Conservation (phyloP, 2,329 filamentous ascomycete genomes). For the Arthrinium phaeospermum region DNA sequence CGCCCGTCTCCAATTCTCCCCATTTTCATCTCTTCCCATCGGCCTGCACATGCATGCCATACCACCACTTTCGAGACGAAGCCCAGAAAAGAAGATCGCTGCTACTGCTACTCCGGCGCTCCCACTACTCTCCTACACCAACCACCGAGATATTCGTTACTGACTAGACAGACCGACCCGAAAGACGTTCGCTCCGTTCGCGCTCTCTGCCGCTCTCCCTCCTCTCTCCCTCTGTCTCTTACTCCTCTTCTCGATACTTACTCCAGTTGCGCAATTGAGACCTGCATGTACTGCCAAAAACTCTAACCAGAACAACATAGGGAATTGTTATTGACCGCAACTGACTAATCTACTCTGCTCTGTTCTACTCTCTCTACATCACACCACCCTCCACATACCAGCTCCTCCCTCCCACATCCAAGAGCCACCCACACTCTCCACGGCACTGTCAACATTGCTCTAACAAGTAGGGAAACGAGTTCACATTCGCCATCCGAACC, state of each 20-base stretch:
- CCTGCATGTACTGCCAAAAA: constrained; percentile 12
- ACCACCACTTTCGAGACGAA: constrained; percentile 2
- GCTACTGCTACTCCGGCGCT: neutral
- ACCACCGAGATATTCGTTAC: constrained; percentile 5
- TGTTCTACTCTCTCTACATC: constrained; percentile 1
- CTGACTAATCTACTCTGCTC: neutral
- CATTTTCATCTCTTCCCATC: neutral
- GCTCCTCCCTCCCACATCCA: neutral
- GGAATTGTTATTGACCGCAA: constrained; percentile 1
- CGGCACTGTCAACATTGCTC: constrained; percentile 6
- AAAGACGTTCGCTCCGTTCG: constrained; percentile 14
- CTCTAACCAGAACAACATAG: constrained; percentile 5
- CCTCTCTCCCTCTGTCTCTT: neutral
- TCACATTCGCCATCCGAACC: neutral
- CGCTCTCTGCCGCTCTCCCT: constrained; percentile 4
- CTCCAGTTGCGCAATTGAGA: constrained; percentile 17
- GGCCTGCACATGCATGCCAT: constrained; percentile 14
- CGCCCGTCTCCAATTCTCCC: neutral
- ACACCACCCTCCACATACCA: constrained; percentile 3
- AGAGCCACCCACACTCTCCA: constrained; percentile 15
- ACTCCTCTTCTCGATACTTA: neutral
- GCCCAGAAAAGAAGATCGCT: constrained; percentile 15
- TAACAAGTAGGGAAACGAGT: constrained; percentile 12
- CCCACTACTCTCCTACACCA: constrained; percentile 1
- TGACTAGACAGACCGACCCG: constrained; percentile 16